Base-by-base conservation (phyloP, 352 stramenopile species). In the Phytophthora megakarya region DNA sequence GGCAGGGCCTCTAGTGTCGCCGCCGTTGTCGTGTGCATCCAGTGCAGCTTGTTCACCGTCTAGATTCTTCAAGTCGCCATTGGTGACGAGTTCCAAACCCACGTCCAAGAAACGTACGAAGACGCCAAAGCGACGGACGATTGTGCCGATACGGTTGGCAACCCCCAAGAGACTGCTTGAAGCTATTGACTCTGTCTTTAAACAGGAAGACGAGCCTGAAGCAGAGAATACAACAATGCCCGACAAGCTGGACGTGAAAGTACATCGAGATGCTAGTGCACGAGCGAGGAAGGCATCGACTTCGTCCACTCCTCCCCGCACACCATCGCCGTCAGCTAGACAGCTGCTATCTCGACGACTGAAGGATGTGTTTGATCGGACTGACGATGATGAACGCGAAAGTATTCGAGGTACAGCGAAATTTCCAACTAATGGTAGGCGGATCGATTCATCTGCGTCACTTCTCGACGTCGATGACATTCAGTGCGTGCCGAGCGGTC, bases 1-100 rank as follows among this genome's bases (percentile, higher is more conserved):
- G 7, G 28, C 45, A 44, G 58, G 51, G 18, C 45, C 56, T 15
- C 9, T 65, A 43, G 38, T 47, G 28, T 80, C 73, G 4, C 73
- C 67, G 5, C 57, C 57, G 19, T 37, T 66, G 45, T 74, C 71
- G 50, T 74, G 55, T 15, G 44, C 18, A 7, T 68, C 65, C 2
- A 86, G 65, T 39, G 48, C 59, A 0, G 46, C 74, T 11, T 75
- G 64, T 23, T 95, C 84, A 3, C 86, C 86, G 5, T 93, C 86
- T 12, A 72, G 60, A 18, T 95, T 92, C 65, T 90, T 95, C 51
- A 83, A 84, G 16, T 93, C 84, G 19, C 84, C 86, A 10, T 67
- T 82, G 35, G 70, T 53, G 33, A 53, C 63, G 3, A 60, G 52
- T 45, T 19, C 58, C 10, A 56, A 13, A 5, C 26, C 51, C 7